Percentiles rank a stretch among this genome's conserved stretches.
Conservation (phyloP, 352 stramenopile genomes). For the Phytophthora pini region DNA sequence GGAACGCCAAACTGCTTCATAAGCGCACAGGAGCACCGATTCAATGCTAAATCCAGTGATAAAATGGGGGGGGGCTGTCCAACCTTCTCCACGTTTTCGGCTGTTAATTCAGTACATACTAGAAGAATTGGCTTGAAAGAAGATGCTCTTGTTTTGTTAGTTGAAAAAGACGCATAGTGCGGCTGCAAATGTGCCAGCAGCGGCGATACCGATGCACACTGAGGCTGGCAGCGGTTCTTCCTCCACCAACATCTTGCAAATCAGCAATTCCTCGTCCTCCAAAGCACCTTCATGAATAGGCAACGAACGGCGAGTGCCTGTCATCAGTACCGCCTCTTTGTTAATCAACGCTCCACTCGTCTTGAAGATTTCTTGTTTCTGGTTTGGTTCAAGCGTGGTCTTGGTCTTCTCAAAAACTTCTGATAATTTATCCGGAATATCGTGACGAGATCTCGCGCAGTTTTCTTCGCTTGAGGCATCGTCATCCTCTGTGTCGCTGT, state of each 20-base stretch:
- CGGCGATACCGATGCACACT: constrained; percentile 61
- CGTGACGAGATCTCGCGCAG: not conserved
- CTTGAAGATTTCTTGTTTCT: constrained; percentile 4
- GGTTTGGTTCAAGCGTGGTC: not conserved
- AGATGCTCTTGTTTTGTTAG: constrained; percentile 12
- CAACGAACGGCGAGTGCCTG: constrained; percentile 10
- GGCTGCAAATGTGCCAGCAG: constrained; percentile 60
- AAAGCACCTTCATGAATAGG: not conserved
- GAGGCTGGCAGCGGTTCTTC: constrained; percentile 47
- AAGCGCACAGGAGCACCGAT: too few species aligned
- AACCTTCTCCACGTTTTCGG: too few species aligned
- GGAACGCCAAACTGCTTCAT: too few species aligned
- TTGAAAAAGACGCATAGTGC: constrained; percentile 72
- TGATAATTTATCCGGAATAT: constrained; percentile 11
- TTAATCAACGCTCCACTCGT: not conserved
- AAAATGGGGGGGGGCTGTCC: too few species aligned
- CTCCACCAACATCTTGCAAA: constrained; percentile 23
- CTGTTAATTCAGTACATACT: too few species aligned
- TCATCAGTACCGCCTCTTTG: constrained; percentile 25
- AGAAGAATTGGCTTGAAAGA: too few species aligned
- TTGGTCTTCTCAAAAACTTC: constrained; percentile 8
- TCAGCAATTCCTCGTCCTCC: not conserved
- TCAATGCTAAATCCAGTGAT: too few species aligned
- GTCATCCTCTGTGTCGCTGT: constrained; percentile 71
- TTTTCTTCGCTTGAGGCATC: constrained; percentile 48